phyloP scores from a whole-genome alignment of 495 filamentous ascomycete genomes.

The Viridothelium virens region DNA sequence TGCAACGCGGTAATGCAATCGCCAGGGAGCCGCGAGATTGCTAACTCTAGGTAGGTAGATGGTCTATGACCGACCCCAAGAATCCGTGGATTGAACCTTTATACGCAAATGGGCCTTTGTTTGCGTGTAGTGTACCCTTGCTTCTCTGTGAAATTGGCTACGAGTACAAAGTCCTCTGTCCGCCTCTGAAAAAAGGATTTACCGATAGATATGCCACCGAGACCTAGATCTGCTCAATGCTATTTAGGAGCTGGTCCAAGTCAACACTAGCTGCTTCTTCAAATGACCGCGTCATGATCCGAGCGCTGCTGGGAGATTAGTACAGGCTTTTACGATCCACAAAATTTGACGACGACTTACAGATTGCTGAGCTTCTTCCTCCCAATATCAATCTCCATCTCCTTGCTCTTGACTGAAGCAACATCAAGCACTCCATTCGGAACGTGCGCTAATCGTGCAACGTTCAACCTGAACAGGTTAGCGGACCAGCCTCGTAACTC shows the following conservation, averaged over 20 bases:
- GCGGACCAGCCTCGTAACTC: background rate
- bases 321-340: background rate
- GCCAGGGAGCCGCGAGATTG: no score
- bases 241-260: background rate
- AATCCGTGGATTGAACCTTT: no score
- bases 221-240: background rate
- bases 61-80: no score
- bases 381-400: constrained; percentile 69
- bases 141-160: no score
- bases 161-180: no score
- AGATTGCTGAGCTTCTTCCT: constrained; percentile 40
- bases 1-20: no score
- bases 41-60: no score
- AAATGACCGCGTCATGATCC: background rate
- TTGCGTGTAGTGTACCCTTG: no score
- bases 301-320: background rate
- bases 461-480: constrained; percentile 51
- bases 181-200: no score
- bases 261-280: background rate
- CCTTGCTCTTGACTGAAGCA: constrained; percentile 67
- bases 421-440: constrained; percentile 67
- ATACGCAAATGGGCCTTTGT: no score
- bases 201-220: no score
- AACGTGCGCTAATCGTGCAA: constrained; percentile 77
- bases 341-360: background rate